Percentiles rank a stretch among this genome's conserved stretches.
Conservation (phyloP, 164 flowering plant genomes). For the Chimonanthus praecox region DNA sequence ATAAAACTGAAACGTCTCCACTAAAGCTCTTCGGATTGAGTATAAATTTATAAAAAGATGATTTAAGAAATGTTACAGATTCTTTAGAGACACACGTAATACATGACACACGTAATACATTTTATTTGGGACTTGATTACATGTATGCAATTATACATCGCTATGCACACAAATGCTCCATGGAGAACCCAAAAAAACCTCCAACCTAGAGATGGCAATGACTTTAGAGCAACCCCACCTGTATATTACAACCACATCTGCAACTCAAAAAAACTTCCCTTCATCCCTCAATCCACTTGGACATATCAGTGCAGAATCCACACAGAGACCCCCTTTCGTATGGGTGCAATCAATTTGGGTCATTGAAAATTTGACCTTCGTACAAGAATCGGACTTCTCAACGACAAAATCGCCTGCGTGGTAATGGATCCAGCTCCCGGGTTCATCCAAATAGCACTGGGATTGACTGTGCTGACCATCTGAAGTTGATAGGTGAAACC, state of each 20-base stretch:
- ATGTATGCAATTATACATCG: neutral
- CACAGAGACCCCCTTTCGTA: constrained; percentile 80
- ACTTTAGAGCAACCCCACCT: neutral
- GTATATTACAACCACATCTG: neutral
- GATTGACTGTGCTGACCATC: constrained; percentile 54
- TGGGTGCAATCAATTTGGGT: constrained; percentile 94
- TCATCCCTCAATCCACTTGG: constrained; percentile 35
- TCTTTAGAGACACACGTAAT: no score
- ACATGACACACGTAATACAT: no score
- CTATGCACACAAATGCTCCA: constrained; percentile 2
- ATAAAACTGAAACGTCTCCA: no score
- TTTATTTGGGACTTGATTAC: neutral
- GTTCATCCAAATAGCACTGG: constrained; percentile 46
- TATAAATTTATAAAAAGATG: no score
- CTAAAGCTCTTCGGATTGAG: no score
- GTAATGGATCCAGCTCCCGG: constrained; percentile 66
- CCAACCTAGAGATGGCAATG: neutral
- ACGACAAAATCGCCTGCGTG: constrained; percentile 72
- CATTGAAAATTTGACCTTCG: constrained; percentile 64
- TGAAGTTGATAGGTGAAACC: constrained; percentile 58
- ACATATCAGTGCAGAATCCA: constrained; percentile 64
- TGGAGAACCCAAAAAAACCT: constrained; percentile 3
- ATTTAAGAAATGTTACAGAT: no score
- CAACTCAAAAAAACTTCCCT: constrained; percentile 8
- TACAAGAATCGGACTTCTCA: constrained; percentile 26